Evolutionary conservation across 2,329 filamentous ascomycete genomes (phyloP), one percentile per base, ranked within the genome.

Genomic region (Moelleriella libera): DNA sequence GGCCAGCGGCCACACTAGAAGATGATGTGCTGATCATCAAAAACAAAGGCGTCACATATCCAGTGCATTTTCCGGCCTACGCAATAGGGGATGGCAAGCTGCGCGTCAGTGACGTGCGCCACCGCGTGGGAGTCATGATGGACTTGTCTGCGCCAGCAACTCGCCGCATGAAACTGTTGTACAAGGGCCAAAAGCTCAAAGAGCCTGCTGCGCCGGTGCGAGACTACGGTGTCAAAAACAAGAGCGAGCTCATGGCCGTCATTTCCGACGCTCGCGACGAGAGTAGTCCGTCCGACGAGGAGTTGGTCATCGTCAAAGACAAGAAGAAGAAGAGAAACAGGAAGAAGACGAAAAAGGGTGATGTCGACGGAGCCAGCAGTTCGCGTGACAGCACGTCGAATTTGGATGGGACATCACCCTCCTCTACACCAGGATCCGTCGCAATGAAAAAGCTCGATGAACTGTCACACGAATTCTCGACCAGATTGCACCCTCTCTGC

Each of bases 41-140:
- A 63, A 74, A 82, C 63, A 78, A 80, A 60, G 75, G 76, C 48
- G 68, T 77, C 47, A 78, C 75, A 44, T 84, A 85, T 57, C 76
- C 80, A 0, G 75, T 83, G 43, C 80, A 83, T 57, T 89, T 89
- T 57, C 82, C 85, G 0, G 81, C 81, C 10, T 85, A 82, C 62
- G 77, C 80, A 50, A 88, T 90, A 57, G 81, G 79, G 49, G 81
- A 86, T 59, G 84, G 83, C 44, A 81, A 84, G 58, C 67, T 89
- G 48, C 72, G 70, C 34, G 77, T 88, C 34, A 66, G 71, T 47
- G 82, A 85, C 55, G 71, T 89, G 32, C 74, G 77, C 49, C 72
- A 82, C 47, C 80, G 83, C n/a, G 76, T 80, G 5, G 79, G 76
- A 47, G 70, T 82, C 54, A 72, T 85, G 60, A 74, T 86, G 65